These are phyloP conservation scores for Peronospora farinosa DNA, from an alignment of 352 stramenopile genomes.

Conservation along the genomic window DNA sequence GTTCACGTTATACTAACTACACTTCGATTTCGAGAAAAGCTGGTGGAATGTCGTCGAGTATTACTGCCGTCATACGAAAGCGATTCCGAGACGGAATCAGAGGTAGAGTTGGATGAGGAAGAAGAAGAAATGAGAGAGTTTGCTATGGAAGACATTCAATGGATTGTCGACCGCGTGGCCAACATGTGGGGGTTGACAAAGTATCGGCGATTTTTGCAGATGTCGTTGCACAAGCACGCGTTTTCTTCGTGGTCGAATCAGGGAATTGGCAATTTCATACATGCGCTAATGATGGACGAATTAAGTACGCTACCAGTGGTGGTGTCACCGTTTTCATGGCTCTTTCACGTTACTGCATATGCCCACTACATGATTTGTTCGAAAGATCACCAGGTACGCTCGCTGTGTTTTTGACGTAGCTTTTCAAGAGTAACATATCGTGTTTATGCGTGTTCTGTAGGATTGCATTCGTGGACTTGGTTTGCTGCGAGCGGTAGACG, in stretches of 20 bases:
- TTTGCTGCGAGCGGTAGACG: slow-evolving; percentile 15
- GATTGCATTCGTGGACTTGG: slow-evolving; percentile 30
- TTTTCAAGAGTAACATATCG: not conserved
- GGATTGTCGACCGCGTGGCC: slow-evolving; percentile 31
- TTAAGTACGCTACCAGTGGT: slow-evolving; percentile 16
- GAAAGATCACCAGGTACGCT: slow-evolving; percentile 28
- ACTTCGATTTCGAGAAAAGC: slow-evolving; percentile 51
- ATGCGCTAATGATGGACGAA: slow-evolving; percentile 25
- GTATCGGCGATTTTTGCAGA: slow-evolving; percentile 51
- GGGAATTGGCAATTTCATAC: slow-evolving; percentile 38
- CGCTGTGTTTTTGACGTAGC: not conserved
- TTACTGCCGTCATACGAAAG: slow-evolving; percentile 40
- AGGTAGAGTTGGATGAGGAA: slow-evolving; percentile 25
- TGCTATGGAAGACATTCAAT: slow-evolving; percentile 23
- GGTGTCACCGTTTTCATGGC: slow-evolving; percentile 35
- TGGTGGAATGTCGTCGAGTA: slow-evolving; percentile 28
- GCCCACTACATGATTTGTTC: slow-evolving; percentile 37
- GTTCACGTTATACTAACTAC: slow-evolving; percentile 40
- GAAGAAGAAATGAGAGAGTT: slow-evolving; percentile 19
- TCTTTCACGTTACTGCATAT: slow-evolving; percentile 41
- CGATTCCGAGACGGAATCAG: slow-evolving; percentile 27
- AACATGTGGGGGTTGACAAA: slow-evolving; percentile 25
- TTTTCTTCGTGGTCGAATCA: slow-evolving; percentile 56
- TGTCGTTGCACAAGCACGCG: slow-evolving; percentile 40
- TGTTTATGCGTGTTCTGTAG: slow-evolving; percentile 9